phyloP scores from a whole-genome alignment of 2,329 filamentous ascomycete genomes.

The Microsporum audouinii region DNA sequence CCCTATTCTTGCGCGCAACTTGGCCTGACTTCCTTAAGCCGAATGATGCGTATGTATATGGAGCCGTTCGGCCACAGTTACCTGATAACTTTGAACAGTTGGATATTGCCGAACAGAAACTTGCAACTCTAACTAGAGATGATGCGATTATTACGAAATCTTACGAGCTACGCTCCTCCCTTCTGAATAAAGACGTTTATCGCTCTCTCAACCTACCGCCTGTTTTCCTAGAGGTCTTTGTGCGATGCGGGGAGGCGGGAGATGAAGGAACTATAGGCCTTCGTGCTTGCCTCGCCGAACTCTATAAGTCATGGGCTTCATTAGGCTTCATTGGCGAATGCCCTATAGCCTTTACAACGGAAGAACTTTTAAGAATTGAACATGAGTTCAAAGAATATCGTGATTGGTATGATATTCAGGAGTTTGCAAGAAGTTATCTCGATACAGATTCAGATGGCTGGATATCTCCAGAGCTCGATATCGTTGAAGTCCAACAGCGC shows the following conservation, averaged over 20 bases:
- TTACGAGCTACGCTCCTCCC: slow-evolving; percentile 30
- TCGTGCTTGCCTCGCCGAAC: slow-evolving; percentile 20
- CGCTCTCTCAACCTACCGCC: slow-evolving; percentile 12
- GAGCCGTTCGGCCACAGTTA: slow-evolving; percentile 14
- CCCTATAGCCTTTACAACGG: slow-evolving; percentile 1
- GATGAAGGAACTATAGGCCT: slow-evolving; percentile 21
- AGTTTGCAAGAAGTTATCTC: slow-evolving; percentile 19
- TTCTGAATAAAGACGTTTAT: slow-evolving; percentile 32
- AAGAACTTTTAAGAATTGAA: slow-evolving; percentile 4
- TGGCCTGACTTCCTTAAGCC: slow-evolving; percentile 20
- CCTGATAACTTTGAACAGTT: slow-evolving; percentile 13
- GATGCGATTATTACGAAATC: slow-evolving; percentile 16
- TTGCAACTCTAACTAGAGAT: not conserved
- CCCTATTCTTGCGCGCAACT: slow-evolving; percentile 19
- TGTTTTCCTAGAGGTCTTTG: slow-evolving; percentile 2
- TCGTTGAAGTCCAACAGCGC: not conserved
- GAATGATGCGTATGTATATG: slow-evolving; percentile 19
- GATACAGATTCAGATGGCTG: slow-evolving; percentile 28
- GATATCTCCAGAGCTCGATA: slow-evolving; percentile 24
- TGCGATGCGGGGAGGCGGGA: slow-evolving; percentile 15
- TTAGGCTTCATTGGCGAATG: not conserved
- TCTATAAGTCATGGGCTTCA: slow-evolving; percentile 12
- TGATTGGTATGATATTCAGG: slow-evolving; percentile 6
- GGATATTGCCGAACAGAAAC: slow-evolving; percentile 8
- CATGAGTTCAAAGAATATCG: slow-evolving; percentile 8